These are phyloP conservation scores for Backusella luteola DNA, from an alignment of 192 early-diverging fungal genomes.

Conservation along the genomic window DNA sequence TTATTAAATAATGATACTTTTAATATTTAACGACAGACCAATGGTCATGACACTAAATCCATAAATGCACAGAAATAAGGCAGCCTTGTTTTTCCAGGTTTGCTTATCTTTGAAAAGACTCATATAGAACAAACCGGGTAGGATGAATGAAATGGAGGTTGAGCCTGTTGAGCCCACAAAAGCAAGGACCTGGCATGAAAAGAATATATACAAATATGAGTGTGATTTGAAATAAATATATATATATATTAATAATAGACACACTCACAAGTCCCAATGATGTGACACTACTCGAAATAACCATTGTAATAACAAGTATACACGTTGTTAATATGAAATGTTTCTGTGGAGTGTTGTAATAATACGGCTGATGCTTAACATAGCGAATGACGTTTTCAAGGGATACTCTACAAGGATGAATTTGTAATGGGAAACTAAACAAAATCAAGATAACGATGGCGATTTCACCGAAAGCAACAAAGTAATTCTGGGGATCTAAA, in stretches of 20 bases:
- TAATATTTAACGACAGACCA: slow-evolving; percentile 66
- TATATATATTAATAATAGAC: neutral
- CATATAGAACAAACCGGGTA: slow-evolving; percentile 93
- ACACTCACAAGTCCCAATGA: neutral
- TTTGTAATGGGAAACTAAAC: slow-evolving; percentile 91
- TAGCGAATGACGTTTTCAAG: slow-evolving; percentile 80
- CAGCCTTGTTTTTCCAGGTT: slow-evolving; percentile 63
- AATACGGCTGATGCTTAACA: neutral
- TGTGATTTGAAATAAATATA: neutral
- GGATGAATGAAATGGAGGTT: slow-evolving; percentile 93
- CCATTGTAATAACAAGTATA: neutral
- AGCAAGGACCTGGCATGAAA: slow-evolving; percentile 55
- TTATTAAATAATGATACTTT: neutral
- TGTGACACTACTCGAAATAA: neutral
- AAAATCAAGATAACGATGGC: slow-evolving; percentile 87
- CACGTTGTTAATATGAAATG: neutral
- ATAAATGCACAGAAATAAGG: slow-evolving; percentile 59
- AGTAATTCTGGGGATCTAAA: slow-evolving; percentile 58
- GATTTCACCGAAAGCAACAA: slow-evolving; percentile 84
- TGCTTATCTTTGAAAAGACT: slow-evolving; percentile 59
- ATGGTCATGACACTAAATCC: slow-evolving; percentile 78
- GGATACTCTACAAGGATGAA: slow-evolving; percentile 86
- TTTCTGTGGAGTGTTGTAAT: neutral
- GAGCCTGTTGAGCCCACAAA: slow-evolving; percentile 97
- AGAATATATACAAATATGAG: neutral